Percentiles rank a stretch among this genome's conserved stretches.
Evolutionary conservation across 352 stramenopile species (phyloP).

Genomic region (Globisporangium alternatum): DNA sequence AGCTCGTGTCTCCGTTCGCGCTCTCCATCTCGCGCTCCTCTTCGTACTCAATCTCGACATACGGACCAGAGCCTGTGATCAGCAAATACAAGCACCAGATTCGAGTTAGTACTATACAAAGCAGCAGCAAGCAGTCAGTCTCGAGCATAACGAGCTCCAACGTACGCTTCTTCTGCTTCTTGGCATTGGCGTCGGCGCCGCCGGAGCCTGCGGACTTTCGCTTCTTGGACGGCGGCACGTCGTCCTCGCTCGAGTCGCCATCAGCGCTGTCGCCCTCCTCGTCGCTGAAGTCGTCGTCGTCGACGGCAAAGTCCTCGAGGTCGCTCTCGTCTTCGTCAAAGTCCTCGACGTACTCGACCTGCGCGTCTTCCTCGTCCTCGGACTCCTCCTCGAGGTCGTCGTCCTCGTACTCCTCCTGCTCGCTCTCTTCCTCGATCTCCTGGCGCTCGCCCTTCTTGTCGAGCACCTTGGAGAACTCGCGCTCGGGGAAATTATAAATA

Average conservation of each 20-base stretch:
- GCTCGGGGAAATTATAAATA: constrained; percentile 99
- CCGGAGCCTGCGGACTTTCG: constrained; percentile 47
- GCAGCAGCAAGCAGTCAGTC: not conserved
- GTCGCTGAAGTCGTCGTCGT: constrained; percentile 44
- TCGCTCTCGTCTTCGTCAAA: constrained; percentile 93
- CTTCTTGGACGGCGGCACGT: constrained; percentile 49
- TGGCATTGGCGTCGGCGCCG: constrained; percentile 30
- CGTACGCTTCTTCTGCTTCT: constrained; percentile 73
- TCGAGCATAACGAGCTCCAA: not conserved
- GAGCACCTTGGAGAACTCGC: constrained; percentile 86
- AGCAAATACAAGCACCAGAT: not conserved
- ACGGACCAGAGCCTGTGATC: constrained; percentile 45
- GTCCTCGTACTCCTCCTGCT: constrained; percentile 65
- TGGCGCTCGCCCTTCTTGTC: constrained; percentile 82
- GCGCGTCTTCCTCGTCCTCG: constrained; percentile 63
- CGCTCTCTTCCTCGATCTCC: constrained; percentile 91
- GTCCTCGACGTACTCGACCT: constrained; percentile 85
- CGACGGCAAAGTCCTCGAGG: constrained; percentile 79
- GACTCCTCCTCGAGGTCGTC: constrained; percentile 68
- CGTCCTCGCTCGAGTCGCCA: constrained; percentile 45
- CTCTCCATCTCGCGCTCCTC: constrained; percentile 66
- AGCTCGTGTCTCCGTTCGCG: constrained; percentile 40
- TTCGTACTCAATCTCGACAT: constrained; percentile 88
- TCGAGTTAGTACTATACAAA: constrained; percentile 1
- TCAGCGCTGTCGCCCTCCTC: constrained; percentile 29